phyloP scores from a whole-genome alignment of 2,329 filamentous ascomycete species.

The Trichoderma endophyticum region DNA sequence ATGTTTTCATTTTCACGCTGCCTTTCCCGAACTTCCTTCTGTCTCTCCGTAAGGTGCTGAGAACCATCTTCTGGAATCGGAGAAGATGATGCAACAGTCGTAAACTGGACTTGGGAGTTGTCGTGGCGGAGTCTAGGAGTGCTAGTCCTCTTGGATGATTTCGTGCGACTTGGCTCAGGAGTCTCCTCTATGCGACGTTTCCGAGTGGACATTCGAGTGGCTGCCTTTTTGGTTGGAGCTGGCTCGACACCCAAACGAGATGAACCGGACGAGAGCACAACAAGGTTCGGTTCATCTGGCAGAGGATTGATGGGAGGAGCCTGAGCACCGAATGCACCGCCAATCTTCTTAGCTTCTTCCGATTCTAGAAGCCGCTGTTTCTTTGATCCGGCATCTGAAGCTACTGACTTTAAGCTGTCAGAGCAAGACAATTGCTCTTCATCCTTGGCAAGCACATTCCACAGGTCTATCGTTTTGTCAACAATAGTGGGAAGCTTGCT shows the following conservation, averaged over 20 bases:
- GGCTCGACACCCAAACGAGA: constrained; percentile 25
- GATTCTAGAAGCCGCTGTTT: constrained; percentile 44
- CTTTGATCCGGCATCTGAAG: constrained; percentile 58
- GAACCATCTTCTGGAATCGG: constrained; percentile 55
- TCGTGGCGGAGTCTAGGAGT: constrained; percentile 67
- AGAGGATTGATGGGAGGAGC: constrained; percentile 46
- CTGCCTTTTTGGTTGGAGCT: constrained; percentile 20
- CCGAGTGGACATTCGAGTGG: constrained; percentile 24
- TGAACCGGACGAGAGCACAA: constrained; percentile 32
- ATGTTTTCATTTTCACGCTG: constrained; percentile 65
- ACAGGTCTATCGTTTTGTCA: constrained; percentile 51
- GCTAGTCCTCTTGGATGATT: constrained; percentile 27
- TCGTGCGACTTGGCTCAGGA: constrained; percentile 26
- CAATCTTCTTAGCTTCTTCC: constrained; percentile 42
- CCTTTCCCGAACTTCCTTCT: constrained; percentile 72
- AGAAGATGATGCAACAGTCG: constrained; percentile 61
- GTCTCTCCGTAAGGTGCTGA: constrained; percentile 73
- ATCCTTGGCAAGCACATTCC: constrained; percentile 68
- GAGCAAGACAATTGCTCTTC: constrained; percentile 63
- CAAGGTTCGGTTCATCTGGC: constrained; percentile 43
- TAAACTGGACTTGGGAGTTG: constrained; percentile 78
- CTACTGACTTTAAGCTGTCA: constrained; percentile 55
- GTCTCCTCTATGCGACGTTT: constrained; percentile 31
- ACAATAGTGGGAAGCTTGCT: constrained; percentile 56
- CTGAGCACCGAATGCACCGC: constrained; percentile 38